Evolutionary conservation across 148 eudicot genomes (phyloP).

Genomic region (Cornus controversa): DNA sequence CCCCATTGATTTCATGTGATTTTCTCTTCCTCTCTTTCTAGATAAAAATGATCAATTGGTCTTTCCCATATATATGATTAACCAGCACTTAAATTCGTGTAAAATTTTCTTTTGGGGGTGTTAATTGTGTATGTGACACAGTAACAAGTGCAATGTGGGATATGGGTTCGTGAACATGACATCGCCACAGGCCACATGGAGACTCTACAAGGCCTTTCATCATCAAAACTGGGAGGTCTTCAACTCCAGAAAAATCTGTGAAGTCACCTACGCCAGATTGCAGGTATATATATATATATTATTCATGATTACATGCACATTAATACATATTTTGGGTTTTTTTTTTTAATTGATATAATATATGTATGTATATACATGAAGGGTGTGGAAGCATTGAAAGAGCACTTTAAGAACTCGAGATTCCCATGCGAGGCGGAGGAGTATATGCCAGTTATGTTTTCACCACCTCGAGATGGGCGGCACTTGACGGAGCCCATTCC

Average conservation of each 20-base stretch:
- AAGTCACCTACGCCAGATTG: conserved; percentile 78
- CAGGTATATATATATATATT: conserved; percentile 10
- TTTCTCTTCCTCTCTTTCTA: not conserved
- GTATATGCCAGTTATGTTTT: conserved; percentile 79
- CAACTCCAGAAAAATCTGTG: conserved; percentile 91
- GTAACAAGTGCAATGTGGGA: conserved; percentile 98
- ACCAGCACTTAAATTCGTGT: not conserved
- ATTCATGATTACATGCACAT: too few species aligned
- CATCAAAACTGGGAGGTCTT: conserved; percentile 92
- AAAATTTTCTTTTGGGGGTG: not conserved
- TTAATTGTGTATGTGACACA: conserved; percentile 11
- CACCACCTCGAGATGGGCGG: conserved; percentile 85
- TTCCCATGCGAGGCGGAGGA: conserved; percentile 83
- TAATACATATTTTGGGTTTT: not conserved
- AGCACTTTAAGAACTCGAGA: conserved; percentile 95
- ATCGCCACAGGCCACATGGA: conserved; percentile 72
- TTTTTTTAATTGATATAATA: not conserved
- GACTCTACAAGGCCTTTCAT: conserved; percentile 83
- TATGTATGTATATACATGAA: conserved; percentile 6
- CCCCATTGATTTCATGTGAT: conserved; percentile 80
- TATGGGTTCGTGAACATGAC: conserved; percentile 99
- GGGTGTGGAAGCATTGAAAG: conserved; percentile 89
- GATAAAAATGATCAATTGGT: too few species aligned
- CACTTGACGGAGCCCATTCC: conserved; percentile 55
- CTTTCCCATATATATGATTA: too few species aligned